Evolutionary conservation across 164 flowering plant species (phyloP).

Genomic region (Platanus orientalis): DNA sequence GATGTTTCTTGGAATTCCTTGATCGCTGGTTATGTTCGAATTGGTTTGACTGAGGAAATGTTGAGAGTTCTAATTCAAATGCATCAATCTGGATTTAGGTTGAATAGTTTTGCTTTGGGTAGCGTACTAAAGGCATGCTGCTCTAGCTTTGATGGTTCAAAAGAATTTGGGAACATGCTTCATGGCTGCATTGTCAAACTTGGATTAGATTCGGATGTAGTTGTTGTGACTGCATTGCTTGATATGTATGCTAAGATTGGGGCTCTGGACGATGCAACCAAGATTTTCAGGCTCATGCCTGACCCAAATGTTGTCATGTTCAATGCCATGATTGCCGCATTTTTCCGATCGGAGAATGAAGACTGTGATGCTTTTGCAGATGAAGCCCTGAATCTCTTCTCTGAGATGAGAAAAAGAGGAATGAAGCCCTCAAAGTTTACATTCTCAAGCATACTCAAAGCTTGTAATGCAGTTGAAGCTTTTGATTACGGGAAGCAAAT

Average conservation of each 20-base stretch:
- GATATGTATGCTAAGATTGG: constrained; percentile 57
- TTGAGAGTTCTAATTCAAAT: constrained; percentile 33
- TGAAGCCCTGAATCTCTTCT: constrained; percentile 41
- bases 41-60: constrained; percentile 30
- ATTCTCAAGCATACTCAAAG: constrained; percentile 48
- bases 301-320: constrained; percentile 42
- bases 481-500: constrained; percentile 50
- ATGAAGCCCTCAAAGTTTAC: constrained; percentile 47
- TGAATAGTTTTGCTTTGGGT: constrained; percentile 42
- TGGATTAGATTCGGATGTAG: constrained; percentile 42
- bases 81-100: constrained; percentile 41
- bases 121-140: constrained; percentile 51
- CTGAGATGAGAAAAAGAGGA: constrained; percentile 38
- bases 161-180: constrained; percentile 34
- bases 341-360: constrained; percentile 21
- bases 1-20: constrained; percentile 56
- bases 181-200: constrained; percentile 36
- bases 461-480: constrained; percentile 33
- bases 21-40: constrained; percentile 42
- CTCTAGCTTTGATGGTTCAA: constrained; percentile 14
- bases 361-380: constrained; percentile 17
- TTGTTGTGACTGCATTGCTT: constrained; percentile 54
- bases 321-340: constrained; percentile 64
- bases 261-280: constrained; percentile 27
- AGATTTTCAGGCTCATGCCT: constrained; percentile 36